A percentile compares a stretch with the other conserved stretches of the same genome.
These are phyloP conservation scores for Cladosporium sp. DNA, from an alignment of 2,329 filamentous ascomycete species.

Conservation along the genomic window DNA sequence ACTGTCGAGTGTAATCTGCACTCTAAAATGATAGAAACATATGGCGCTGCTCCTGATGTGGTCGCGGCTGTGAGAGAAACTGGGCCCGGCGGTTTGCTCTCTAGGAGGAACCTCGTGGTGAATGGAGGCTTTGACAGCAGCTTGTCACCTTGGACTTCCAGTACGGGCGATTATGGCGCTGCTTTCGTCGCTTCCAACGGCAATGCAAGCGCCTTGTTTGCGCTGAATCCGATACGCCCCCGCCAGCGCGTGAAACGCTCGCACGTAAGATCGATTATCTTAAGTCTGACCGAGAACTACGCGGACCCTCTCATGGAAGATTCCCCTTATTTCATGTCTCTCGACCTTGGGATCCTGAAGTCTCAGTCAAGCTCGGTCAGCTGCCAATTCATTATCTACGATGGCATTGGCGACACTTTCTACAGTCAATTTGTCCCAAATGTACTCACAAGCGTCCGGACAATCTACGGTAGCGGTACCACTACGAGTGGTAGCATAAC, in stretches of 20 bases:
- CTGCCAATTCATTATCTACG: neutral
- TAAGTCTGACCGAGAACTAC: neutral
- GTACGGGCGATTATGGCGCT: neutral
- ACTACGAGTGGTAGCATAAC: neutral
- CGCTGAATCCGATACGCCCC: neutral
- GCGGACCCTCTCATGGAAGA: neutral
- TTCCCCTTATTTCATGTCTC: neutral
- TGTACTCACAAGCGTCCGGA: neutral
- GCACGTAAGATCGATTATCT: no score
- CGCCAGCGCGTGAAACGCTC: no score
- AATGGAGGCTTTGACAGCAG: slow-evolving; percentile 1
- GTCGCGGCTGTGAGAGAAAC: neutral
- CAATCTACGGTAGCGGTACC: slow-evolving; percentile 1
- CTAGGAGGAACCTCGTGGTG: neutral
- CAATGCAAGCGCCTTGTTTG: neutral
- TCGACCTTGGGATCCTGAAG: neutral
- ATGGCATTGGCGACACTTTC: neutral
- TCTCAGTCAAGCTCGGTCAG: no score
- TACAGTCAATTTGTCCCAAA: neutral
- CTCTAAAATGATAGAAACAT: neutral
- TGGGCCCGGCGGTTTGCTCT: neutral
- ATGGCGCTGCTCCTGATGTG: neutral
- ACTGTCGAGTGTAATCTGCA: neutral
- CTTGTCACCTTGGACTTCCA: neutral
- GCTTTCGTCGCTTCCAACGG: neutral